Evolutionary conservation across 2,329 filamentous ascomycete species (phyloP).

Genomic region (Ceratocystis destructans): DNA sequence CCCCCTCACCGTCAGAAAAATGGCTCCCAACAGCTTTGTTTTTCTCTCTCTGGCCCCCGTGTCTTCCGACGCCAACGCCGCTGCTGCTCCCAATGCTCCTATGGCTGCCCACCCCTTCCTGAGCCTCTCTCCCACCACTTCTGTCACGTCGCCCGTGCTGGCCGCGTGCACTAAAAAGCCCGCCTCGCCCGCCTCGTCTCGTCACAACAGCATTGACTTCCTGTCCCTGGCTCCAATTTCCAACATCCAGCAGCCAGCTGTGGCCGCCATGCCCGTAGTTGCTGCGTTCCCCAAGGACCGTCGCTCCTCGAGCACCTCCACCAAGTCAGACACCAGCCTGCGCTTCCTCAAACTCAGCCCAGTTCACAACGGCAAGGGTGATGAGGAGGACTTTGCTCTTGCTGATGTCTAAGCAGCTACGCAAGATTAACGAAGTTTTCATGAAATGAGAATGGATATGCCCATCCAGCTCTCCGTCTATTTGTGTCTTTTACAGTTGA

Average conservation of each 20-base stretch:
- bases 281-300: constrained; percentile 26
- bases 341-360: constrained; percentile 49
- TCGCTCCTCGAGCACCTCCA: constrained; percentile 36
- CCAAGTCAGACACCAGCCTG: constrained; percentile 34
- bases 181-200: constrained; percentile 20
- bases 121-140: constrained; percentile 44
- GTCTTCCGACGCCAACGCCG: constrained; percentile 7
- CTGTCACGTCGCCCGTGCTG: constrained; percentile 39
- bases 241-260: not conserved
- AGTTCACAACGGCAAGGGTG: constrained; percentile 48
- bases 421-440: not conserved
- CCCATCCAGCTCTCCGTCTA: constrained; percentile 10
- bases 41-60: constrained; percentile 18
- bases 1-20: not conserved
- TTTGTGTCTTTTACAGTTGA: not conserved
- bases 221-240: constrained; percentile 17
- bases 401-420: constrained; percentile 21
- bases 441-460: constrained; percentile 13
- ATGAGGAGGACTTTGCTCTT: constrained; percentile 39
- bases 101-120: constrained; percentile 31
- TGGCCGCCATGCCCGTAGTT: constrained; percentile 19
- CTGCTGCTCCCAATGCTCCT: not conserved
- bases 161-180: constrained; percentile 23
- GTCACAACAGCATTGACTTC: constrained; percentile 22
- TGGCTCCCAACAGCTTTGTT: constrained; percentile 15